A percentile compares a stretch with the other conserved stretches of the same genome.
phyloP scores from a whole-genome alignment of 768 basidiomycete species.

The Imleria badia region DNA sequence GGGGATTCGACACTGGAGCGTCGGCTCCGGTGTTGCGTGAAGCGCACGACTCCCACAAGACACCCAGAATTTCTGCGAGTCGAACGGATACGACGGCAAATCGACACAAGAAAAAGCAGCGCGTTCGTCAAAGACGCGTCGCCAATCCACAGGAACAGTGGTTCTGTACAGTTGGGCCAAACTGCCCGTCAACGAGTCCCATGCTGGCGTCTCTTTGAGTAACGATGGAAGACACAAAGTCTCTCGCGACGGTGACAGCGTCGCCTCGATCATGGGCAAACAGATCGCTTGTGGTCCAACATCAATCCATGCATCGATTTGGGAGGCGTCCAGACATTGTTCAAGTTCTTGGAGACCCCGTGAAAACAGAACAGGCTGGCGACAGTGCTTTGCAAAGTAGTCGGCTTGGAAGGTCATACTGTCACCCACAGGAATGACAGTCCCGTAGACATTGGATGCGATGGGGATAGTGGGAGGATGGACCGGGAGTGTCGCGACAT shows the following conservation, averaged over 20 bases:
- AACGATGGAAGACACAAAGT: conserved; percentile 50
- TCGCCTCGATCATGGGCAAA: conserved; percentile 54
- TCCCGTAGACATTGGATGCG: conserved; percentile 60
- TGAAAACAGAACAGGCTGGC: conserved; percentile 54
- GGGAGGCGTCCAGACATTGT: conserved; percentile 22
- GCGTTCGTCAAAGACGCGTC: conserved; percentile 49
- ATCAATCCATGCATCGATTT: conserved; percentile 57
- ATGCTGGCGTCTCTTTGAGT: conserved; percentile 42
- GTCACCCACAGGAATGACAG: conserved; percentile 54
- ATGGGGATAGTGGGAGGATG: conserved; percentile 55
- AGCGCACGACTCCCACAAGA: conserved; percentile 36
- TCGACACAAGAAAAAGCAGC: conserved; percentile 42
- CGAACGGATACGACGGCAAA: conserved; percentile 66
- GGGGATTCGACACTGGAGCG: conserved; percentile 3
- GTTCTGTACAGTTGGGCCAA: conserved; percentile 51
- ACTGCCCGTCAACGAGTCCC: conserved; percentile 44
- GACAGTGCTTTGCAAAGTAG: conserved; percentile 62
- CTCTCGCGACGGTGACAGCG: conserved; percentile 29
- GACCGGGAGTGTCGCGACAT: conserved; percentile 40
- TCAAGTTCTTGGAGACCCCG: conserved; percentile 47
- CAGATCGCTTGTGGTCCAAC: conserved; percentile 62
- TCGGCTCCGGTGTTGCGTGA: background rate
- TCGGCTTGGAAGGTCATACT: conserved; percentile 42
- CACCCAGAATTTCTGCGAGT: conserved; percentile 56
- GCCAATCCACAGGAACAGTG: conserved; percentile 49